Evolutionary conservation across 352 stramenopile genomes (phyloP), one percentile per base, ranked within the genome.

Genomic region (Globisporangium nagaii): DNA sequence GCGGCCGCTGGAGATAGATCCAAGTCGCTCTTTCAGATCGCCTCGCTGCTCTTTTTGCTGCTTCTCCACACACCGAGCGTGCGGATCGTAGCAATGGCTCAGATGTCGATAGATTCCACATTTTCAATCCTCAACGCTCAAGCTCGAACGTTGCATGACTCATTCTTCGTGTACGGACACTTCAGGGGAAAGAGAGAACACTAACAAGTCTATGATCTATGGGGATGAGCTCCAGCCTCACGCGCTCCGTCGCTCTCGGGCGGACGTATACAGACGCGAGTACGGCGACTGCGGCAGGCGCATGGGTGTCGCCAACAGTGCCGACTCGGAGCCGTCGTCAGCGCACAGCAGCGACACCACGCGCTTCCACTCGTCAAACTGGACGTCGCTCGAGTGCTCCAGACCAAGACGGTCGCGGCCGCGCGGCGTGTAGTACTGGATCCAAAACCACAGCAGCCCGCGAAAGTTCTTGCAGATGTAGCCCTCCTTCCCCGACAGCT

Each of bases 371-470:
- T 98, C 92, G 43, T 90, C 75, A 56, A 98, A 98, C 50, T 86
- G 78, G 40, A 98, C 80, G 68, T 97, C 93, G 27, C 88, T 97
- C 9, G 91, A 98, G 64, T 97, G 96, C 63, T 98, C 95, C 6
- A 98, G 74, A 24, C 83, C 94, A 35, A 98, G 75, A 17, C 95
- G 74, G 65, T 98, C 96, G 34, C 94, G 79, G 9, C 93, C 93
- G 43, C 93, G 76, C 9, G 95, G 93, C 4, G 88, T 90, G 65
- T 98, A 98, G 64, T 98, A 98, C 67, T 98, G 85, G 30, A 93
- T 84, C 93, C 92, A 98, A 56, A 98, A 98, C 90, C 92, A 98
- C 11, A 98, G 60, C 30, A 98, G 73, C 4, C 88, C 73, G 13
- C 94, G 87, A 62, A 98, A 98, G 63, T 98, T 98, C 44, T 68